Conservation (phyloP, 2,329 filamentous ascomycete species). For the Neonectria punicea region DNA sequence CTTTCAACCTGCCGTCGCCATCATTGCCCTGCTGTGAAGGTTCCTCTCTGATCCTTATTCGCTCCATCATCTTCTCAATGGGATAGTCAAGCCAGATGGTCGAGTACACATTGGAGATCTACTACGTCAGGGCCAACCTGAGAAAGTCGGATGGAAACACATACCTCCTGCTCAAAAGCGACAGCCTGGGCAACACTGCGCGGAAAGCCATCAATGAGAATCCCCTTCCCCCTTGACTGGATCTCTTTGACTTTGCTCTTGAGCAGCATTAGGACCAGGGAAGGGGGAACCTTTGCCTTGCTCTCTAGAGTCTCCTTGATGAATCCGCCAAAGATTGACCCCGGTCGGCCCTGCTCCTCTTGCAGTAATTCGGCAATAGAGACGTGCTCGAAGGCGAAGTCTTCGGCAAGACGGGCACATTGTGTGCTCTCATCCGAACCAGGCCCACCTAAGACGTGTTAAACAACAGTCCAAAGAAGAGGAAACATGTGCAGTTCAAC, state of each 20-base stretch:
- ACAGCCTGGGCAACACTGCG: constrained; percentile 15
- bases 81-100: constrained; percentile 13
- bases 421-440: background rate
- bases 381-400: constrained; percentile 21
- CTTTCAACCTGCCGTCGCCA: background rate
- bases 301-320: constrained; percentile 16
- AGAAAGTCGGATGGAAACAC: background rate
- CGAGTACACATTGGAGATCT: constrained; percentile 21
- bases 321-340: constrained; percentile 24
- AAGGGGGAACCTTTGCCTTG: constrained; percentile 11
- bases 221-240: constrained; percentile 15
- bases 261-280: constrained; percentile 18
- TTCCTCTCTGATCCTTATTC: background rate
- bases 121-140: background rate
- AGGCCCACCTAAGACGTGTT: constrained; percentile 11
- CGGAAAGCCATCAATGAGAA: constrained; percentile 23
- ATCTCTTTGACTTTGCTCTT: constrained; percentile 20
- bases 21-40: background rate
- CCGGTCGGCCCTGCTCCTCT: constrained; percentile 20
- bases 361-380: constrained; percentile 16
- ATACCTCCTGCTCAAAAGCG: constrained; percentile 26
- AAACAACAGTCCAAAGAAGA: background rate
- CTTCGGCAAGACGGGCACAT: background rate
- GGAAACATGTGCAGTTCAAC: background rate
- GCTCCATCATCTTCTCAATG: constrained; percentile 4